Conservation (phyloP, 805 yeast species). For the Ogataea thermomethanolica region DNA sequence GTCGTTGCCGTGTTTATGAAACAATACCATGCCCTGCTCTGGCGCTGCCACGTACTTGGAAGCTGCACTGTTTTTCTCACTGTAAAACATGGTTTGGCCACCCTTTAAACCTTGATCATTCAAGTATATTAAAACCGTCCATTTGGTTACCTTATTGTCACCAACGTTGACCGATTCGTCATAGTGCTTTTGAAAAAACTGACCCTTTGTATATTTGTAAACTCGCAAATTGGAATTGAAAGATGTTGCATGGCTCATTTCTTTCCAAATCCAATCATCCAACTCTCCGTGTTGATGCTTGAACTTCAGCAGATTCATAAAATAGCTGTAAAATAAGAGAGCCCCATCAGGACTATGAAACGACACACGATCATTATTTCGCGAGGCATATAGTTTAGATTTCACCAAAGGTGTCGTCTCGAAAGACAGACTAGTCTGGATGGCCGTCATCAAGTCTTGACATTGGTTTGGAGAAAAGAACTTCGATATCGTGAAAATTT, state of each 20-base stretch:
- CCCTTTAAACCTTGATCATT: constrained; percentile 56
- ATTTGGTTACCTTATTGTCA: constrained; percentile 41
- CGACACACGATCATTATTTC: constrained; percentile 51
- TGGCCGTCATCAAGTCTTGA: constrained; percentile 35
- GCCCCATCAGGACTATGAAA: constrained; percentile 39
- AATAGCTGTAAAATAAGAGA: constrained; percentile 41
- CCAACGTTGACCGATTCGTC: constrained; percentile 50
- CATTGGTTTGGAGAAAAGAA: constrained; percentile 39
- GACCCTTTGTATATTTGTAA: constrained; percentile 54
- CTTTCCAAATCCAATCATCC: constrained; percentile 26
- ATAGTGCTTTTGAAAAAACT: constrained; percentile 57
- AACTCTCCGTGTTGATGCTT: constrained; percentile 31
- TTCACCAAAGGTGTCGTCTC: constrained; percentile 49
- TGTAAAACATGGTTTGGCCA: constrained; percentile 56
- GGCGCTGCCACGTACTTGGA: constrained; percentile 32
- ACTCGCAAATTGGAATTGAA: constrained; percentile 54
- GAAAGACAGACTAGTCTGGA: constrained; percentile 26
- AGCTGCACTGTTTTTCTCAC: constrained; percentile 12
- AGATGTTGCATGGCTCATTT: constrained; percentile 41
- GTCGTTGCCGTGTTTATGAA: constrained; percentile 66
- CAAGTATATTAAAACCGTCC: constrained; percentile 58
- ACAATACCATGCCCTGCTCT: constrained; percentile 49
- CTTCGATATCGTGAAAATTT: constrained; percentile 39
- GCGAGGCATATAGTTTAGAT: constrained; percentile 51
- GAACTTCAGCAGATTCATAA: constrained; percentile 31